A percentile compares a stretch with the other conserved stretches of the same genome.
These are phyloP conservation scores for Cercospora janseana DNA, from an alignment of 2,329 filamentous ascomycete genomes.

Conservation along the genomic window DNA sequence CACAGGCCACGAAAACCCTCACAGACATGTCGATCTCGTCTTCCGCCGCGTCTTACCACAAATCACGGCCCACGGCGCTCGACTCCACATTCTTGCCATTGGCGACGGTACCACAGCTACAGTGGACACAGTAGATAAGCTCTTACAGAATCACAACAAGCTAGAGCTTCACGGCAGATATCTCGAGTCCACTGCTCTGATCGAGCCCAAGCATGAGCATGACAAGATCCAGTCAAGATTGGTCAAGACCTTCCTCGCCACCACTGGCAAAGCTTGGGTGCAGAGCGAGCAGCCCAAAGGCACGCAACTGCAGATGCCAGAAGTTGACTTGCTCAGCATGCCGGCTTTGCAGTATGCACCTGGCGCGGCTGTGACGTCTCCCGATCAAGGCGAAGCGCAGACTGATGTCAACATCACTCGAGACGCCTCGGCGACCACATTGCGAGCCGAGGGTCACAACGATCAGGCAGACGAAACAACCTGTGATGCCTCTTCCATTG, in stretches of 20 bases:
- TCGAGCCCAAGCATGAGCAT: slow-evolving; percentile 23
- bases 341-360: slow-evolving; percentile 7
- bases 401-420: background rate
- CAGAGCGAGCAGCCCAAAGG: slow-evolving; percentile 21
- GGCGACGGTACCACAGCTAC: slow-evolving; percentile 60
- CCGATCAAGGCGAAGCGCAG: background rate
- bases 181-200: slow-evolving; percentile 25
- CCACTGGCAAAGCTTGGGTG: slow-evolving; percentile 24
- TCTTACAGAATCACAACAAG: background rate
- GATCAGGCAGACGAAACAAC: background rate
- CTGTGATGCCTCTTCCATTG: background rate
- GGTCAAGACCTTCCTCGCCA: slow-evolving; percentile 21
- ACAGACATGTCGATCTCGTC: slow-evolving; percentile 64
- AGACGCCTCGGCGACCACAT: background rate
- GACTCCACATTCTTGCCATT: slow-evolving; percentile 68
- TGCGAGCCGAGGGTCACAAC: background rate
- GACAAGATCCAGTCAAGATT: slow-evolving; percentile 6
- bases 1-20: slow-evolving; percentile 53
- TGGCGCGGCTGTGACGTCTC: background rate
- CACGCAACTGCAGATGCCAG: slow-evolving; percentile 12
- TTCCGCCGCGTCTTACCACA: slow-evolving; percentile 61
- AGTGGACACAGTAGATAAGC: slow-evolving; percentile 25
- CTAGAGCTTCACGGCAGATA: slow-evolving; percentile 1
- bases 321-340: background rate
- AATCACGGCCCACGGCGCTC: slow-evolving; percentile 49